Conservation (phyloP, 257 asterid species). For the Rauvolfia tetraphylla region DNA sequence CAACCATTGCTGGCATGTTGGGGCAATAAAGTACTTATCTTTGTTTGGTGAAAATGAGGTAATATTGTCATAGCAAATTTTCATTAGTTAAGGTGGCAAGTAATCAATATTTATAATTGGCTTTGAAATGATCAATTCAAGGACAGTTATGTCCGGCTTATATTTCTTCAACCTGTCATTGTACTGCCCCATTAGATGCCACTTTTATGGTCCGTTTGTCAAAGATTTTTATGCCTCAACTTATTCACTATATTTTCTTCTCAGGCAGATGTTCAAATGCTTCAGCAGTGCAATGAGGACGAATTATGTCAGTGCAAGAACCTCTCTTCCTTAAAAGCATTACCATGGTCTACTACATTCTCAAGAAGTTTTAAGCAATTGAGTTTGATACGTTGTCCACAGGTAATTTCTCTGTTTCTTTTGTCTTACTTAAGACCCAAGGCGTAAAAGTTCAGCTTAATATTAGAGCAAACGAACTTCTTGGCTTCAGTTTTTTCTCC, state of each 20-base stretch:
- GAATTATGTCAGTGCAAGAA: constrained; percentile 79
- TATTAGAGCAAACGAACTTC: background rate
- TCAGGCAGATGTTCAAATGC: constrained; percentile 60
- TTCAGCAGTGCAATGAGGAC: constrained; percentile 47
- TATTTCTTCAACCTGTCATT: background rate
- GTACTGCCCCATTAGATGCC: background rate
- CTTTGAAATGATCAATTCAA: background rate
- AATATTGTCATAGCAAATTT: constrained; percentile 13
- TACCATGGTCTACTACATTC: constrained; percentile 81
- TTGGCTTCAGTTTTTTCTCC: background rate
- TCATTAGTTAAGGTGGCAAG: background rate
- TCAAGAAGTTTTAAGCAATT: constrained; percentile 70
- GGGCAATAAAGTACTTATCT: constrained; percentile 58
- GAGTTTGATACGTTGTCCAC: constrained; percentile 64
- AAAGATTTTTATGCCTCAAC: background rate
- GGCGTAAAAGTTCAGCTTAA: background rate
- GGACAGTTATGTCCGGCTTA: background rate
- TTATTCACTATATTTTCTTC: constrained; percentile 12
- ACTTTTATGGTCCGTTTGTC: background rate
- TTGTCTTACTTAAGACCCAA: background rate
- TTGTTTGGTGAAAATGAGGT: constrained; percentile 52
- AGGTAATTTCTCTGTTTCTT: constrained; percentile 37
- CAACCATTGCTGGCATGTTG: constrained; percentile 88
- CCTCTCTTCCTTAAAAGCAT: constrained; percentile 47
- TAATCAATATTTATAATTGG: background rate